A percentile compares a stretch with the other conserved stretches of the same genome.
These are phyloP conservation scores for Teratosphaeria destructans DNA, from an alignment of 2,329 filamentous ascomycete genomes.

Conservation along the genomic window DNA sequence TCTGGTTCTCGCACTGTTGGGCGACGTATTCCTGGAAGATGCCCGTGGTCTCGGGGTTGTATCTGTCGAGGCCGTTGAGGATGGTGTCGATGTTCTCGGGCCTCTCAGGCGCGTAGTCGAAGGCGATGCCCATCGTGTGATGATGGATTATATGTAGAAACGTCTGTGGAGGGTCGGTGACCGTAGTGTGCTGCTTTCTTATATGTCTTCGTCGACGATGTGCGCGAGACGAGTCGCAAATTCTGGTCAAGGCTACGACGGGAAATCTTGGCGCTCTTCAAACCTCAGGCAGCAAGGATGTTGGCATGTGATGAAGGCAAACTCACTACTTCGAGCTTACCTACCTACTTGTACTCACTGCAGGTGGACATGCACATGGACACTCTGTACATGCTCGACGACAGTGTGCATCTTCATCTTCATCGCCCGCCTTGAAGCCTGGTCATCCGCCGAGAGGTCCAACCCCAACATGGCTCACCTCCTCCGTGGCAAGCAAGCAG, in stretches of 20 bases:
- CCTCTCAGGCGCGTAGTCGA: slow-evolving; percentile 84
- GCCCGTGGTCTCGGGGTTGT: slow-evolving; percentile 93
- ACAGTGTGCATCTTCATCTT: not conserved
- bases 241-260: not conserved
- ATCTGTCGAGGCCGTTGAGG: slow-evolving; percentile 93
- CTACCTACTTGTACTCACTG: not conserved
- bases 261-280: not conserved
- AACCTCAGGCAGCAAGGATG: not conserved
- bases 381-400: not conserved
- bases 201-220: not conserved
- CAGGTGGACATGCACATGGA: not conserved
- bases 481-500: slow-evolving; percentile 83
- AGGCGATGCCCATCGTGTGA: slow-evolving; percentile 41
- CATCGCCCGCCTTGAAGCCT: not conserved
- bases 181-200: not conserved
- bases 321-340: not conserved
- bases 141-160: not conserved
- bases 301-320: not conserved
- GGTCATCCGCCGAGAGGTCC: too few species aligned
- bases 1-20: slow-evolving; percentile 90
- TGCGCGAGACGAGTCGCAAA: not conserved
- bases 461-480: slow-evolving; percentile 63
- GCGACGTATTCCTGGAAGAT: slow-evolving; percentile 90
- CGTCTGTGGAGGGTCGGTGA: not conserved
- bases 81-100: slow-evolving; percentile 87